Evolutionary conservation across 768 basidiomycete species (phyloP).

Genomic region (Mycena vulgaris): DNA sequence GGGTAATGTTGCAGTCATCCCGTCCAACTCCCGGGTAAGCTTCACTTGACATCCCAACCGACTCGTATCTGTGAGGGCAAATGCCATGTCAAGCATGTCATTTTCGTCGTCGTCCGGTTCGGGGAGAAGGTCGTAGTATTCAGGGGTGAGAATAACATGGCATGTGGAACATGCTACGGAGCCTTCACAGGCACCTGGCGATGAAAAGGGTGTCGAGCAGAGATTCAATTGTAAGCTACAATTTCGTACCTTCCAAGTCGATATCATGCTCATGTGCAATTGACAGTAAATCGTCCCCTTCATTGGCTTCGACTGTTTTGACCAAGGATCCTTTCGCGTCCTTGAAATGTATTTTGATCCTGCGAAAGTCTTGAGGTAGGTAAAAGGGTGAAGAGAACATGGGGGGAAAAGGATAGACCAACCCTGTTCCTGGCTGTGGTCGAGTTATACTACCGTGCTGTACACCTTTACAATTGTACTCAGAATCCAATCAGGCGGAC

Average conservation of each 20-base stretch:
- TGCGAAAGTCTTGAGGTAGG: constrained; percentile 48
- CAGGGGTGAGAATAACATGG: constrained; percentile 88
- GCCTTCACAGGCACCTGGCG: constrained; percentile 95
- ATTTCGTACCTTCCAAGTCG: constrained; percentile 87
- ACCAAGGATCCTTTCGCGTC: constrained; percentile 89
- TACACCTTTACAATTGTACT: constrained; percentile 37
- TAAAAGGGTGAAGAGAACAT: constrained; percentile 1
- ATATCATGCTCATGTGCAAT: constrained; percentile 97
- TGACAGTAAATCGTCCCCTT: constrained; percentile 93
- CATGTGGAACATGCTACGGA: constrained; percentile 98
- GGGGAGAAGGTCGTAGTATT: constrained; percentile 88
- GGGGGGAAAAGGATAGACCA: constrained; percentile 33
- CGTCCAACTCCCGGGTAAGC: constrained; percentile 87
- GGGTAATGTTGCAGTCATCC: constrained; percentile 88
- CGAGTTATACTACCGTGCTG: constrained; percentile 71
- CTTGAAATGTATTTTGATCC: constrained; percentile 92
- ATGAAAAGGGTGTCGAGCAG: constrained; percentile 11
- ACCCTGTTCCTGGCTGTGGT: constrained; percentile 82
- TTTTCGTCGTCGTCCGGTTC: constrained; percentile 99
- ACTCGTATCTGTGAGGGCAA: constrained; percentile 95
- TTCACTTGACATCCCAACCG: constrained; percentile 84
- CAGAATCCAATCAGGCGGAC: background rate
- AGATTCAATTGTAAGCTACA: background rate
- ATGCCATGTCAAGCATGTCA: constrained; percentile 98
- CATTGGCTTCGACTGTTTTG: constrained; percentile 92